These are phyloP conservation scores for Saccharomycopsis hybrid DNA, from an alignment of 1,139 yeast species.

Conservation along the genomic window DNA sequence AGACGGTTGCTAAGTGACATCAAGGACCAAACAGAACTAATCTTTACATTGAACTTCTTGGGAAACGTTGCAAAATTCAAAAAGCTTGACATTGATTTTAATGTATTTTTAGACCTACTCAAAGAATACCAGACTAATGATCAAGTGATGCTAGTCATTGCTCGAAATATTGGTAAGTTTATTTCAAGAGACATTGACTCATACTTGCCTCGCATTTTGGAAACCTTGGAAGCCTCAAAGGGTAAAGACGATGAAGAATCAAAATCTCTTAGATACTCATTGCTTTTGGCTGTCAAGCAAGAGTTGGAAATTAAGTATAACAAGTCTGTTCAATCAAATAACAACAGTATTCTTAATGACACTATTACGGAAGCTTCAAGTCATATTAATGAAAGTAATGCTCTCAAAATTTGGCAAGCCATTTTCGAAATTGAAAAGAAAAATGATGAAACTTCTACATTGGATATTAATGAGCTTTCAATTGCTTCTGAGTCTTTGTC, in stretches of 20 bases:
- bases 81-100: constrained; percentile 29
- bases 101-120: constrained; percentile 31
- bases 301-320: constrained; percentile 28
- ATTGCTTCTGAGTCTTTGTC: constrained; percentile 34
- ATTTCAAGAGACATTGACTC: constrained; percentile 34
- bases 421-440: constrained; percentile 7
- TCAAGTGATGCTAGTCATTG: constrained; percentile 39
- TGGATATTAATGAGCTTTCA: constrained; percentile 28
- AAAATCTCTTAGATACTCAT: constrained; percentile 26
- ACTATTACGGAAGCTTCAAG: not conserved
- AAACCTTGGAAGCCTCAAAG: constrained; percentile 10
- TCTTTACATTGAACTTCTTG: constrained; percentile 34
- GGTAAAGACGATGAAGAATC: constrained; percentile 26
- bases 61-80: constrained; percentile 41
- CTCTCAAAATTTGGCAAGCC: constrained; percentile 5
- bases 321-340: not conserved
- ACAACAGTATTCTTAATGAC: not conserved
- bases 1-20: constrained; percentile 6
- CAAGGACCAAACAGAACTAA: constrained; percentile 21
- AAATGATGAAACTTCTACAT: constrained; percentile 20
- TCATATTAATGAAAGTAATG: constrained; percentile 20
- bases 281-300: constrained; percentile 36
- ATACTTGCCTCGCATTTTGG: constrained; percentile 33
- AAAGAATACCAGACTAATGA: constrained; percentile 30
- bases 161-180: constrained; percentile 48